A percentile compares a stretch with the other conserved stretches of the same genome.
Evolutionary conservation across 148 eudicot genomes (phyloP).

Genomic region (Cornus suecica): DNA sequence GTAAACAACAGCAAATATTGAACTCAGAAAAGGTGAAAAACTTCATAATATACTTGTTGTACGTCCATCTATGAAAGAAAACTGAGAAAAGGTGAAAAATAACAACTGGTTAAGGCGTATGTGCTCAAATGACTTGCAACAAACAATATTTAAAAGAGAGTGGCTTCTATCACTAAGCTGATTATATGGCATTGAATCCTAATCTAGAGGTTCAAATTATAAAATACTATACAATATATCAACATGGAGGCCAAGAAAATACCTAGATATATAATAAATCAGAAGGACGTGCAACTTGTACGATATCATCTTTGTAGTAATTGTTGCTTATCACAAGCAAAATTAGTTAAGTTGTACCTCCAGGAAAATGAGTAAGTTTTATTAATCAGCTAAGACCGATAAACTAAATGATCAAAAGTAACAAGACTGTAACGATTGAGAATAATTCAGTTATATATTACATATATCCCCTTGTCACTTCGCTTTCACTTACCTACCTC

Average conservation of each 20-base stretch:
- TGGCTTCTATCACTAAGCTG: neutral
- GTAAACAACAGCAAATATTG: too few species aligned
- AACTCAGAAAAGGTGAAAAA: too few species aligned
- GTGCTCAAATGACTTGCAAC: neutral
- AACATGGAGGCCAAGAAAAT: neutral
- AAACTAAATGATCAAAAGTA: slow-evolving; percentile 6
- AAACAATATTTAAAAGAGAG: neutral
- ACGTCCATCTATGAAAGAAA: neutral
- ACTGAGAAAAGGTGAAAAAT: neutral
- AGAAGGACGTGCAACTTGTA: neutral
- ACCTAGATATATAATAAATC: neutral
- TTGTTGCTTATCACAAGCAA: neutral
- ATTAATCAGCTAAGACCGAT: neutral
- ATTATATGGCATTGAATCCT: neutral
- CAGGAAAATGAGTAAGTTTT: neutral
- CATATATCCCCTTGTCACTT: too few species aligned
- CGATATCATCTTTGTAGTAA: neutral
- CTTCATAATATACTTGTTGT: too few species aligned
- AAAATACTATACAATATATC: too few species aligned
- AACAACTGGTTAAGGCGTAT: neutral
- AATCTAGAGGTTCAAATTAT: neutral
- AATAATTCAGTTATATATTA: slow-evolving; percentile 9
- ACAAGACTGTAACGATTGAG: slow-evolving; percentile 1
- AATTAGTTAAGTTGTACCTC: neutral
- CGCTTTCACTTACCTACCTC: slow-evolving; percentile 9